These are phyloP conservation scores for Saccharomycopsis sp. DNA, from an alignment of 805 yeast genomes.

Conservation along the genomic window DNA sequence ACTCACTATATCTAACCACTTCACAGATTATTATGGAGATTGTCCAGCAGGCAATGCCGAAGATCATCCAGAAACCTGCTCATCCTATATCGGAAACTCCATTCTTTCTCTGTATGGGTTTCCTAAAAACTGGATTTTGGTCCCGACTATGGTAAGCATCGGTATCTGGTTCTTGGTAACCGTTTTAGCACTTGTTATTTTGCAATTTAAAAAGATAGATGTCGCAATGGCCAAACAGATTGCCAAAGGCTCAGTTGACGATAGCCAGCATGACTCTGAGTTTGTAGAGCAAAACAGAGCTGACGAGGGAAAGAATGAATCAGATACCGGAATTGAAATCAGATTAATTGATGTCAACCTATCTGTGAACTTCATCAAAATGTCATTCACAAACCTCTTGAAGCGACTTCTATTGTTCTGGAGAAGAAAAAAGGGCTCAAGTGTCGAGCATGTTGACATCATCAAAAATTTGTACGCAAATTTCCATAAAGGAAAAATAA, in stretches of 20 bases:
- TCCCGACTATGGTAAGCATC: constrained; percentile 54
- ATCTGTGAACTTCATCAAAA: constrained; percentile 10
- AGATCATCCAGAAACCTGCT: constrained; percentile 32
- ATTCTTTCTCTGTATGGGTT: constrained; percentile 54
- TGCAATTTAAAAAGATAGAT: constrained; percentile 45
- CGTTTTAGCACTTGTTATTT: constrained; percentile 38
- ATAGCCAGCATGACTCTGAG: neutral
- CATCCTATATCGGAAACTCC: constrained; percentile 47
- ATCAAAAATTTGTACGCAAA: constrained; percentile 42
- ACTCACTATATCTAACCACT: constrained; percentile 57
- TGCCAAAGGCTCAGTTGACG: constrained; percentile 9
- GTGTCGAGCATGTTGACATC: constrained; percentile 24
- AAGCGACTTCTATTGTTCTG: neutral
- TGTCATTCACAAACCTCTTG: constrained; percentile 9
- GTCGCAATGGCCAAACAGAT: constrained; percentile 40
- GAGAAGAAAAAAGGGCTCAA: neutral
- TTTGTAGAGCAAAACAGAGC: neutral
- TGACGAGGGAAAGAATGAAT: neutral
- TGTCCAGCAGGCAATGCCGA: constrained; percentile 36
- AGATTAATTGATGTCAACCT: constrained; percentile 5
- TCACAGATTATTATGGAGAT: constrained; percentile 52
- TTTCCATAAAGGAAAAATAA: constrained; percentile 50
- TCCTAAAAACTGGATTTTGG: constrained; percentile 53
- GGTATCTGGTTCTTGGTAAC: constrained; percentile 55
- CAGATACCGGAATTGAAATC: constrained; percentile 10